Base-by-base conservation (phyloP, 1,284 basidiomycete species). In the Amylostereum chailletii region DNA sequence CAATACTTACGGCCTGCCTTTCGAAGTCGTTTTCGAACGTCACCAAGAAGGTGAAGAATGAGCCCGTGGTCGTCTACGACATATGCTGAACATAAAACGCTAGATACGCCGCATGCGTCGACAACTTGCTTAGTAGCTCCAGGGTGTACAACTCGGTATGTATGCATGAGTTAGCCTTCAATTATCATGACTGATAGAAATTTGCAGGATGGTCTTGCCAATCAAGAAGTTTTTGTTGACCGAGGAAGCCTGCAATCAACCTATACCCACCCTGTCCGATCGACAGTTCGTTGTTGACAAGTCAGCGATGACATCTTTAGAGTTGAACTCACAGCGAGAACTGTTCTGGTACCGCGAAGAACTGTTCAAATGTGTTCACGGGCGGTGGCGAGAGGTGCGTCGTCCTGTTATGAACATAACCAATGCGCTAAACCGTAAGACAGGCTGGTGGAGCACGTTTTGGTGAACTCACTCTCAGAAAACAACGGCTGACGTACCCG, bases 261-360 rank as follows among this genome's bases (percentile, higher is more conserved):
- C 87, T 1, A 90, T 97, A 51, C 95, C 95, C 0, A 82, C 83
- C 3, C 69, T 95, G 34, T 86, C 87, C 3, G 83, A 89, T 51
- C 76, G 93, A n/a, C 95, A 99, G 62, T 98, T 94, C 64, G 84
- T 97, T 11, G 86, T 97, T 0, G 77, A 83, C 26, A 89, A 89
- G 60, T 77, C 83, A 7, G 76, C 74, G 49, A 68, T 88, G 48
- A 77, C 81, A 1, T 63, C 69, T 3, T 67, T 67, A 40, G 84
- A 91, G 58, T 75, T 84, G 53, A 71, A 69, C 37, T 62, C 71
- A 6, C 83, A 88, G 57, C 74, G 83, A 34, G 85, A 90, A 59
- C 64, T 94, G 10, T 98, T 98, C 69, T 98, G 94, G 95, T 94
- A 94, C 62, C 77, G 94, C 32, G 90, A 98, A 62, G 81, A 85